phyloP scores from a whole-genome alignment of 1,284 basidiomycete species.

The Pseudozyma tsukubaensis region DNA sequence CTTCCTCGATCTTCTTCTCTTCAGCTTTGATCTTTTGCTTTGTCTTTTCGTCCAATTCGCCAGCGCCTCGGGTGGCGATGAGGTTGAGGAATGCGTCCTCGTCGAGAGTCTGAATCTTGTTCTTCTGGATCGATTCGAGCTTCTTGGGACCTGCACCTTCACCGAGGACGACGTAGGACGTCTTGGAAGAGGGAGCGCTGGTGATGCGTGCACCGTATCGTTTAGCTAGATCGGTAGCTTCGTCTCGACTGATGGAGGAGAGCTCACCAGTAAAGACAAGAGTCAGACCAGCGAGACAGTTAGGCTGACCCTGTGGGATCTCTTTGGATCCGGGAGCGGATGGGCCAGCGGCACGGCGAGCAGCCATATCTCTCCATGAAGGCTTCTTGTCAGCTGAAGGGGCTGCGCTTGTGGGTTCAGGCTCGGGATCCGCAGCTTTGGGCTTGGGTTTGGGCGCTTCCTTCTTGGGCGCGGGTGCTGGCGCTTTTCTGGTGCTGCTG shows the following conservation, averaged over 20 bases:
- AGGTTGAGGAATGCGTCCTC: slow-evolving; percentile 90
- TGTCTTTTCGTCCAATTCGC: slow-evolving; percentile 79
- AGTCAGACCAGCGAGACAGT: slow-evolving; percentile 86
- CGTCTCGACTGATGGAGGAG: slow-evolving; percentile 85
- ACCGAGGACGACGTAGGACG: slow-evolving; percentile 89
- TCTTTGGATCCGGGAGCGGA: slow-evolving; percentile 81
- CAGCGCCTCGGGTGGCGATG: slow-evolving; percentile 56
- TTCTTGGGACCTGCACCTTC: slow-evolving; percentile 89
- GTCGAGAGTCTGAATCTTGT: slow-evolving; percentile 78
- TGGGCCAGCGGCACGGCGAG: slow-evolving; percentile 78
- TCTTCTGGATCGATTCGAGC: slow-evolving; percentile 83
- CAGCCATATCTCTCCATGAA: slow-evolving; percentile 62
- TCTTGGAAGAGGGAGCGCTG: slow-evolving; percentile 87
- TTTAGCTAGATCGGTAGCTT: slow-evolving; percentile 87
- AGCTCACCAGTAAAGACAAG: slow-evolving; percentile 94
- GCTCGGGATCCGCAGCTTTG: slow-evolving; percentile 16
- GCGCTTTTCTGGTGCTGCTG: slow-evolving; percentile 10
- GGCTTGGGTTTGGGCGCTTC: neutral
- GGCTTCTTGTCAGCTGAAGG: slow-evolving; percentile 35
- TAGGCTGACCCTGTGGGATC: slow-evolving; percentile 80
- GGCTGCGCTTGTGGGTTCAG: slow-evolving; percentile 23
- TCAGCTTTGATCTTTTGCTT: slow-evolving; percentile 86
- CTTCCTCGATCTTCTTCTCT: slow-evolving; percentile 71
- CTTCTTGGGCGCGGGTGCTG: slow-evolving; percentile 4
- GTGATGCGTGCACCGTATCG: slow-evolving; percentile 84